Conservation (phyloP, 106 monocot genomes). For the Xerophyta viscosa region DNA sequence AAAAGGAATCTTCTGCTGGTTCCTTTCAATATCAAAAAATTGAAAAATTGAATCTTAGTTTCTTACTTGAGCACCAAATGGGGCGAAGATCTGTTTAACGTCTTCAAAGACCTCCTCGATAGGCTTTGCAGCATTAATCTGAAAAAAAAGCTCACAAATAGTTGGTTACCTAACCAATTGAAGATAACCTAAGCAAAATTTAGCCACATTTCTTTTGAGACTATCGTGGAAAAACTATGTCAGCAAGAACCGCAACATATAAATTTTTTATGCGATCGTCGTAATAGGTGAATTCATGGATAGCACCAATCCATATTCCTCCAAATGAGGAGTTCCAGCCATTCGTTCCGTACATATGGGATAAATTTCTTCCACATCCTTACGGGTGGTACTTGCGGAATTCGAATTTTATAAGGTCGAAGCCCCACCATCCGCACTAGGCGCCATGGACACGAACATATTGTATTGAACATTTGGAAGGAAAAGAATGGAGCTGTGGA, state of each 20-base stretch:
- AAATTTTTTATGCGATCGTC: too few relatives aligned
- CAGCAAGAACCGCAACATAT: neutral
- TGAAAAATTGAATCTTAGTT: too few relatives aligned
- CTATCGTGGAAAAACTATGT: too few relatives aligned
- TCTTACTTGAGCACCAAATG: conserved; percentile 27
- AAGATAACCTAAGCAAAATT: neutral
- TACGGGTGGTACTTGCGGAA: too few relatives aligned
- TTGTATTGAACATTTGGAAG: neutral
- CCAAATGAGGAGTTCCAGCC: too few relatives aligned
- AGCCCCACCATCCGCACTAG: too few relatives aligned
- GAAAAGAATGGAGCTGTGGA: neutral
- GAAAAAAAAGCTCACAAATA: neutral
- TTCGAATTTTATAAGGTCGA: too few relatives aligned
- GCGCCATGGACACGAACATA: neutral
- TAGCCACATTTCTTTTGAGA: neutral
- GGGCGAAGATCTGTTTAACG: conserved; percentile 45
- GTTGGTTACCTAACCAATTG: neutral
- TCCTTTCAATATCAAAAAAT: too few relatives aligned
- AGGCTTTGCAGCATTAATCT: conserved; percentile 56
- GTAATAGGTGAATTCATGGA: neutral
- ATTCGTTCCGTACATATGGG: too few relatives aligned
- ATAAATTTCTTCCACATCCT: too few relatives aligned
- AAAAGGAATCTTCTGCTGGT: too few relatives aligned
- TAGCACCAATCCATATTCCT: too few relatives aligned
- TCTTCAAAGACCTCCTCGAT: conserved; percentile 42